Conservation (phyloP, 371 early-diverging fungal species). For the Aphelidium insulamus region DNA sequence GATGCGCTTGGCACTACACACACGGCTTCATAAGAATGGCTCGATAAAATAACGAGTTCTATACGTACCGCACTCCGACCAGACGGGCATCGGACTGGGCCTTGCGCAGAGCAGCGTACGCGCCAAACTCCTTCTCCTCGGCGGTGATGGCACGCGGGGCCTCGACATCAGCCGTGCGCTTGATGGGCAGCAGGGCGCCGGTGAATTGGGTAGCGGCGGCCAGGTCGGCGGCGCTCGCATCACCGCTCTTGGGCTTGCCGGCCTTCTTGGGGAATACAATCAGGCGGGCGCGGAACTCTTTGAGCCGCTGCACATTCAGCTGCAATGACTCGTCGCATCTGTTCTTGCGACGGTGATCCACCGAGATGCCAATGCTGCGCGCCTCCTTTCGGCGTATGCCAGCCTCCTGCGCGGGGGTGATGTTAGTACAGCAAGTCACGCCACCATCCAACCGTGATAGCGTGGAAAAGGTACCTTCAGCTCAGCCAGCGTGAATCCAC, state of each 20-base stretch:
- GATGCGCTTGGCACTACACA: too few species aligned
- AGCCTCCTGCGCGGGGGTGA: too few species aligned
- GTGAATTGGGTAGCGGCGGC: slow-evolving; percentile 45
- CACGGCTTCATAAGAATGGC: too few species aligned
- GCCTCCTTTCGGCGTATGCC: slow-evolving; percentile 89
- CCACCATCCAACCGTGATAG: too few species aligned
- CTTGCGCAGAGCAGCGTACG: slow-evolving; percentile 72
- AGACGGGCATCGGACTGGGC: slow-evolving; percentile 61
- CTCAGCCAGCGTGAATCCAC: slow-evolving; percentile 98
- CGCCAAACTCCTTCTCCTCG: slow-evolving; percentile 54
- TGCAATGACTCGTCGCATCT: slow-evolving; percentile 84
- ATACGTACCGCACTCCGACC: slow-evolving; percentile 69
- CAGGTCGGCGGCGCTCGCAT: slow-evolving; percentile 34
- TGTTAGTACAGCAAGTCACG: neutral
- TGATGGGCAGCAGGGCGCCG: slow-evolving; percentile 42
- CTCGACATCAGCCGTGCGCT: slow-evolving; percentile 39
- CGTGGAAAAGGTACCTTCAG: slow-evolving; percentile 81
- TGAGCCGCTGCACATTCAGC: slow-evolving; percentile 89
- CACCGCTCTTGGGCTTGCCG: slow-evolving; percentile 51
- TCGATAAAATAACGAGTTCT: too few species aligned
- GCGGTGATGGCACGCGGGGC: slow-evolving; percentile 63
- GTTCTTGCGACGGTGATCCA: slow-evolving; percentile 97
- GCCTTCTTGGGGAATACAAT: slow-evolving; percentile 86
- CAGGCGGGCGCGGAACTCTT: slow-evolving; percentile 83
- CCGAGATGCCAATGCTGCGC: slow-evolving; percentile 88